These are phyloP conservation scores for Camelina neglecta DNA, from an alignment of 345 rosid species.

Conservation along the genomic window DNA sequence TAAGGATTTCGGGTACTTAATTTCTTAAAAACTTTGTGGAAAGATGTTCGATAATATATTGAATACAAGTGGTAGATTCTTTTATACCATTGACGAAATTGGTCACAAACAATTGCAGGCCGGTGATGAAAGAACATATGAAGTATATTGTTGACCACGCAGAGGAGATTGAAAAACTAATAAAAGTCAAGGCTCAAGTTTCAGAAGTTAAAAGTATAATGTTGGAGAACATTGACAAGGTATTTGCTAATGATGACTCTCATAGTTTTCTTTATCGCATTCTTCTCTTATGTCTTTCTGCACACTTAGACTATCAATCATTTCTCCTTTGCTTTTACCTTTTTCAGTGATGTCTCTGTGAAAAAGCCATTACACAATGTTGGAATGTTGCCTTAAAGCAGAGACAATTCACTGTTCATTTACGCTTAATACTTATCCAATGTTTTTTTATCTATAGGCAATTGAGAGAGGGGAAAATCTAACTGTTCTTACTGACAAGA, in stretches of 20 bases:
- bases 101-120: conserved; percentile 53
- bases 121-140: conserved; percentile 96
- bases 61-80: not conserved
- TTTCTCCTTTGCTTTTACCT: conserved; percentile 23
- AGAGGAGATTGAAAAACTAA: conserved; percentile 88
- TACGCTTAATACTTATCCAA: not conserved
- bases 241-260: conserved; percentile 40
- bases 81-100: not conserved
- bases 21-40: not conserved
- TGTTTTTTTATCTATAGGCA: conserved; percentile 48
- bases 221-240: conserved; percentile 97
- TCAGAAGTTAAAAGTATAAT: conserved; percentile 95
- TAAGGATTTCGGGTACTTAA: conserved; percentile 86
- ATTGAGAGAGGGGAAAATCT: conserved; percentile 87
- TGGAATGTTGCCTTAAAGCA: not conserved
- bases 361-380: not conserved
- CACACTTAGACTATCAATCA: conserved; percentile 34
- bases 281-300: conserved; percentile 28
- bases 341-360: not conserved
- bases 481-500: conserved; percentile 68
- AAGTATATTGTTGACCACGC: conserved; percentile 91
- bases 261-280: not conserved
- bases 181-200: conserved; percentile 98
- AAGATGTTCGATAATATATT: not conserved
- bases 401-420: not conserved